A percentile compares a stretch with the other conserved stretches of the same genome.
These are phyloP conservation scores for Tolypocladium capitatum DNA, from an alignment of 2,329 filamentous ascomycete species.

Conservation along the genomic window DNA sequence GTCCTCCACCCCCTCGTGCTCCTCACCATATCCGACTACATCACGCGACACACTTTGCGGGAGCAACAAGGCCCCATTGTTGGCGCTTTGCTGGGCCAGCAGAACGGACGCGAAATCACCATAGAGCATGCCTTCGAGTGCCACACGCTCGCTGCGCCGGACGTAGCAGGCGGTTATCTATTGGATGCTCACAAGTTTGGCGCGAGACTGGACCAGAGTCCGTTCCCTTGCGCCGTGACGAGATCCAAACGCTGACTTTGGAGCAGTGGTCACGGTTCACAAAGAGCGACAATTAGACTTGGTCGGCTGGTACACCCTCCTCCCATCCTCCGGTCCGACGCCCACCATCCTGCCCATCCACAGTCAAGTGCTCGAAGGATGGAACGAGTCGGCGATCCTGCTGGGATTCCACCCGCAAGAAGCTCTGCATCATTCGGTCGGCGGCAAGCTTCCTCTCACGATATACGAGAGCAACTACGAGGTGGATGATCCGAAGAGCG, in stretches of 20 bases:
- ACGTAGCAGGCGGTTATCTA: conserved; percentile 41
- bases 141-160: conserved; percentile 33
- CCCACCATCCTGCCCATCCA: conserved; percentile 60
- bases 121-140: conserved; percentile 91
- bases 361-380: conserved; percentile 56
- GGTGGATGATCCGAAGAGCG: conserved; percentile 40
- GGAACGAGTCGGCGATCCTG: conserved; percentile 79
- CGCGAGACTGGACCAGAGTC: conserved; percentile 76
- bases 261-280: conserved; percentile 75
- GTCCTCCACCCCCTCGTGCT: conserved; percentile 88
- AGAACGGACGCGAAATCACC: conserved; percentile 80
- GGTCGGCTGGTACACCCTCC: conserved; percentile 83
- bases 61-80: conserved; percentile 63
- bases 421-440: conserved; percentile 40
- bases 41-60: conserved; percentile 78
- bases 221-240: background rate
- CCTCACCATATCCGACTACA: conserved; percentile 92
- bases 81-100: conserved; percentile 80
- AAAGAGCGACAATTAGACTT: conserved; percentile 71
- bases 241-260: background rate
- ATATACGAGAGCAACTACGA: conserved; percentile 81
- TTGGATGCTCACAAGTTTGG: conserved; percentile 62
- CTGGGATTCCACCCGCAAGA: conserved; percentile 71
- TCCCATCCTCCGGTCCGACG: conserved; percentile 59
- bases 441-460: conserved; percentile 75